phyloP scores from a whole-genome alignment of 2,329 filamentous ascomycete genomes.

The Apiospora marii region DNA sequence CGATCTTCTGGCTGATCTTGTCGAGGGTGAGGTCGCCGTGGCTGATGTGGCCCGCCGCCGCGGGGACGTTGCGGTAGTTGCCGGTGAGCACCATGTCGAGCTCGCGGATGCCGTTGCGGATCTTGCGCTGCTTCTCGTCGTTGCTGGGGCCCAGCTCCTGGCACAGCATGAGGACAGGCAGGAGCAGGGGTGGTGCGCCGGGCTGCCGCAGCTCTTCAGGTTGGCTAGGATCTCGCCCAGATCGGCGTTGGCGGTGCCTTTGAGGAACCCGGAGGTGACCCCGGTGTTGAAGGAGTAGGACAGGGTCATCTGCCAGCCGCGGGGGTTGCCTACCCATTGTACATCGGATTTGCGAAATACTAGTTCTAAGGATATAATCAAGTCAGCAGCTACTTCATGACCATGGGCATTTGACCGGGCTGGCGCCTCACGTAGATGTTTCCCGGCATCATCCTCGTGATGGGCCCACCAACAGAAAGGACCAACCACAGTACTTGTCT shows the following conservation, averaged over 20 bases:
- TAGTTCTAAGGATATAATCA: constrained; percentile 36
- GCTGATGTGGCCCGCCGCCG: constrained; percentile 31
- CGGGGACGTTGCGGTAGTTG: constrained; percentile 37
- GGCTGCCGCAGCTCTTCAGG: constrained; percentile 37
- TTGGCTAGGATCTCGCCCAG: constrained; percentile 37
- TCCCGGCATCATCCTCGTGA: neutral
- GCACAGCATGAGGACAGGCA: constrained; percentile 42
- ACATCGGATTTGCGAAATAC: constrained; percentile 47
- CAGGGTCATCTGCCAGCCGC: constrained; percentile 46
- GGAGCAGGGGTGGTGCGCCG: constrained; percentile 43
- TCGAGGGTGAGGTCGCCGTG: constrained; percentile 39
- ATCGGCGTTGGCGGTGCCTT: constrained; percentile 39
- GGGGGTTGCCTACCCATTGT: constrained; percentile 38
- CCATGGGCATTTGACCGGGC: neutral
- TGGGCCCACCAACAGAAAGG: constrained; percentile 26
- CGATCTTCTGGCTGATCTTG: constrained; percentile 39
- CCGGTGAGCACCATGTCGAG: constrained; percentile 41
- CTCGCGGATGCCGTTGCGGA: constrained; percentile 39
- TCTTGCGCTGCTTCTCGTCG: constrained; percentile 40
- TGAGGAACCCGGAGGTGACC: constrained; percentile 44
- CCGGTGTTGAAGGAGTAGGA: constrained; percentile 39
- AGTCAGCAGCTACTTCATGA: neutral
- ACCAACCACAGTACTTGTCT: constrained; percentile 24
- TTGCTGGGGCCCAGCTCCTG: constrained; percentile 38
- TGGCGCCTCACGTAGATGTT: neutral